Conservation (phyloP, 2,329 filamentous ascomycete genomes). For the Curvularia sp. region DNA sequence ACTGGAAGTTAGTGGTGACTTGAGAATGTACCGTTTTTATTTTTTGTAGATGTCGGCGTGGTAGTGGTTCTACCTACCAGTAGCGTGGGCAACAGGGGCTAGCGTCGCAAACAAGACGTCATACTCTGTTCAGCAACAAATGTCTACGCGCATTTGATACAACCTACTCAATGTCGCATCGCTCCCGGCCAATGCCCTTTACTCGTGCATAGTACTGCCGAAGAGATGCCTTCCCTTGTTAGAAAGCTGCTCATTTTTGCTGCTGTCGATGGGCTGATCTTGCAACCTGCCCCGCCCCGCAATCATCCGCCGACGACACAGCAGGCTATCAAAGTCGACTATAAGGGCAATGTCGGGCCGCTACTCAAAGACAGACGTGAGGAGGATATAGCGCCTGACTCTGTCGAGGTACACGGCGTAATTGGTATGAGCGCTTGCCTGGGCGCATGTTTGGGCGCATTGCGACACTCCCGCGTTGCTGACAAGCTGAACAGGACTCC, state of each 20-base stretch:
- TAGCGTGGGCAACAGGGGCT: not conserved
- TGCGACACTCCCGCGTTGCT: not conserved
- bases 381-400: slow-evolving; percentile 47
- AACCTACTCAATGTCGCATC: not conserved
- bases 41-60: not conserved
- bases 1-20: not conserved
- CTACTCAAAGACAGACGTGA: slow-evolving; percentile 52
- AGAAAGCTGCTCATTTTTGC: slow-evolving; percentile 83
- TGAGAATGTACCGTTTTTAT: not conserved
- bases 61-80: too few relatives aligned
- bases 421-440: slow-evolving; percentile 57
- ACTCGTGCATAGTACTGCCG: slow-evolving; percentile 8
- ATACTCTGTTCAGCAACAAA: slow-evolving; percentile 7
- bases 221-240: slow-evolving; percentile 74
- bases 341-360: slow-evolving; percentile 65
- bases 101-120: slow-evolving; percentile 7
- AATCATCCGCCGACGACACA: slow-evolving; percentile 61
- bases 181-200: slow-evolving; percentile 5
- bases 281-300: slow-evolving; percentile 71
- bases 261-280: slow-evolving; percentile 79
- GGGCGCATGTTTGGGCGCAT: not conserved
- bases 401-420: slow-evolving; percentile 59
- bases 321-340: slow-evolving; percentile 72
- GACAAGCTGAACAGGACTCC: slow-evolving; percentile 68
- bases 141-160: slow-evolving; percentile 5